Percentiles rank a stretch among this genome's conserved stretches.
Conservation (phyloP, 352 stramenopile species). For the Globisporangium uncinulatum region DNA sequence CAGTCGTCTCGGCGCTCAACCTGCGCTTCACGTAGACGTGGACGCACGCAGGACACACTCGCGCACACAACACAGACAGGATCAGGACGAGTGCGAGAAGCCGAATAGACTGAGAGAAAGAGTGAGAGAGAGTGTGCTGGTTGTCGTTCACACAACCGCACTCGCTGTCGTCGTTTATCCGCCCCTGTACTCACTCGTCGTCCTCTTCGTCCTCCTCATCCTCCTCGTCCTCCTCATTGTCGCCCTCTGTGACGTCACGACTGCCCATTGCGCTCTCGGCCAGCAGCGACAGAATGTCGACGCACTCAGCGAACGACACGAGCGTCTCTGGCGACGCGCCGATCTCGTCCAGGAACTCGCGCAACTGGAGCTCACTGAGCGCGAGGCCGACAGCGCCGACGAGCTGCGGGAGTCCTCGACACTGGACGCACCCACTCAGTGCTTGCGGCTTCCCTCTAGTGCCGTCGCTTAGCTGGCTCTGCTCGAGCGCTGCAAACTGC, state of each 20-base stretch:
- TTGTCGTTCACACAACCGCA: background rate
- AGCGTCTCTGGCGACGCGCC: conserved; percentile 54
- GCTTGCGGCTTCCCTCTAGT: conserved; percentile 5
- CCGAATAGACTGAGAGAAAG: too few species aligned
- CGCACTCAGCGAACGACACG: conserved; percentile 82
- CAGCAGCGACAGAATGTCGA: conserved; percentile 80
- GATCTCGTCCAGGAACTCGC: conserved; percentile 63
- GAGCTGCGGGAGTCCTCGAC: conserved; percentile 33
- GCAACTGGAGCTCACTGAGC: conserved; percentile 35
- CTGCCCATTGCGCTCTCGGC: conserved; percentile 37
- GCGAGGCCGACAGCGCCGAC: conserved; percentile 34
- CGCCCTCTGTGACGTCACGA: background rate
- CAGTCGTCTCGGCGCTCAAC: conserved; percentile 67
- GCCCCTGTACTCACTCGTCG: conserved; percentile 2
- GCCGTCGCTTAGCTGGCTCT: conserved; percentile 10
- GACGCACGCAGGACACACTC: too few species aligned
- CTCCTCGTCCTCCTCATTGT: background rate
- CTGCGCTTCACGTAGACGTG: conserved; percentile 71
- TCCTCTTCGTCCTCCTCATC: conserved; percentile 29
- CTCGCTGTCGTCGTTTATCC: too few species aligned
- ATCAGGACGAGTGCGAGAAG: background rate
- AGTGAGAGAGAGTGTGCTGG: background rate
- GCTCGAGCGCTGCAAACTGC: conserved; percentile 43
- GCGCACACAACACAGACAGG: background rate
- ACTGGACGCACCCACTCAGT: conserved; percentile 44